Evolutionary conservation across 257 asterid species (phyloP), one percentile per base, ranked within the genome.

Genomic region (Jasminum sambac): DNA sequence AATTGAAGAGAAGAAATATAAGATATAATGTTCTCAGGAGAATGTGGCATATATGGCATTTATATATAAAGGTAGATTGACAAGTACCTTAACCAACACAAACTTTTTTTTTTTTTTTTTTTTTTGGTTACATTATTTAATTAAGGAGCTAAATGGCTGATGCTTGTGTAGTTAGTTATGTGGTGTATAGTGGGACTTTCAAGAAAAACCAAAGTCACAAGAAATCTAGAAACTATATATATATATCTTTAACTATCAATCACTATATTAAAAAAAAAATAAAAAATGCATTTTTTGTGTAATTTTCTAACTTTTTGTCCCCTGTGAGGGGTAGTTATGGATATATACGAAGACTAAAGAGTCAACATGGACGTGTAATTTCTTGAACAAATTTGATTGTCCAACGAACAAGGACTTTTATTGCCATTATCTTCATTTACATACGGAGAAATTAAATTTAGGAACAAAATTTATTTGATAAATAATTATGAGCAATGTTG

Each of bases 111-210:
- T 30, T 1, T 30, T 30, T 30, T 30, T 30, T 1, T 30, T 30
- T 83, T 79, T 83, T 74, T n/a, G n/a, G n/a, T 80, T 77, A 72
- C 75, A 77, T 75, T 73, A 82, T 75, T 80, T 40, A 58, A 52
- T 80, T 40, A 58, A 52, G 73, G 68, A 81, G 69, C 61, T 82
- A 71, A 30, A 30, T 30, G 4, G 36, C 4, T 30, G 36, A 77
- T 77, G 87, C 83, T 86, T 80, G 83, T 84, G 82, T 79, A 72
- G 83, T 83, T 88, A 76, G 87, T 84, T 83, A 81, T 55, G 11
- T 81, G 71, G 85, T 72, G 44, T 44, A 48, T 19, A 23, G 62
- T 41, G 75, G 79, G 79, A 74, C 61, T 78, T 80, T 74, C 70
- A 79, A 75, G 78, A 72, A 75, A 75, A 80, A 19, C 86, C 83